Evolutionary conservation across 305 asterid species (phyloP).

Genomic region (Stenogyne calaminthoides): DNA sequence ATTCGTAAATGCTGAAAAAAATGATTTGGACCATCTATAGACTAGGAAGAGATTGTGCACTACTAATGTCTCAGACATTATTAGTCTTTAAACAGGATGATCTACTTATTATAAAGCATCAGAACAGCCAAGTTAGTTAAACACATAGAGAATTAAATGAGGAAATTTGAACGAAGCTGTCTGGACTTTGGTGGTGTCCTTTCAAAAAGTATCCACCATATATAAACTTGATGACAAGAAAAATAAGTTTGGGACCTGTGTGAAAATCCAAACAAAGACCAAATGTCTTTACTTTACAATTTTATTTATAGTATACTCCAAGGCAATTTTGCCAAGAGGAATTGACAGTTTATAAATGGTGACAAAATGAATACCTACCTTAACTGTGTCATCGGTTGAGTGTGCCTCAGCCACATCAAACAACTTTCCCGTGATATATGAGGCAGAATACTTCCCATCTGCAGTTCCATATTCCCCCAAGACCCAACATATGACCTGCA

Average conservation of each 20-base stretch:
- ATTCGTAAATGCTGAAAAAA: not conserved
- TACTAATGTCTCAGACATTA: not conserved
- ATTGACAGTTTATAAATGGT: not conserved
- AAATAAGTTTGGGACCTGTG: not conserved
- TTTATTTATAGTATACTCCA: not conserved
- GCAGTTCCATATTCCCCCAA: constrained; percentile 92
- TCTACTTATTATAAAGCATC: not conserved
- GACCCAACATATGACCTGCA: constrained; percentile 88
- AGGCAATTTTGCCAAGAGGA: not conserved
- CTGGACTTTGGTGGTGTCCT: not conserved
- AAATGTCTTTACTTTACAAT: not conserved
- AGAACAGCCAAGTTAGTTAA: not conserved
- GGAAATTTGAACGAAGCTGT: not conserved
- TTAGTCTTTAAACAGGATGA: not conserved
- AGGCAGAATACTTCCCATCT: constrained; percentile 77
- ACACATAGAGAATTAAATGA: not conserved
- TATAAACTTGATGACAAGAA: not conserved
- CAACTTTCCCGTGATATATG: constrained; percentile 75
- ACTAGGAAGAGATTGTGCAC: not conserved
- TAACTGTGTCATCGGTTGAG: constrained; percentile 67
- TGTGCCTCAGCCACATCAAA: constrained; percentile 81
- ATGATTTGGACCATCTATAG: not conserved
- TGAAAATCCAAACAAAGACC: not conserved
- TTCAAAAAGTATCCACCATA: not conserved
- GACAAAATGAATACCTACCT: constrained; percentile 40